Evolutionary conservation across 75 land plant species (phyloP).

Genomic region (Cryptomeria japonica): DNA sequence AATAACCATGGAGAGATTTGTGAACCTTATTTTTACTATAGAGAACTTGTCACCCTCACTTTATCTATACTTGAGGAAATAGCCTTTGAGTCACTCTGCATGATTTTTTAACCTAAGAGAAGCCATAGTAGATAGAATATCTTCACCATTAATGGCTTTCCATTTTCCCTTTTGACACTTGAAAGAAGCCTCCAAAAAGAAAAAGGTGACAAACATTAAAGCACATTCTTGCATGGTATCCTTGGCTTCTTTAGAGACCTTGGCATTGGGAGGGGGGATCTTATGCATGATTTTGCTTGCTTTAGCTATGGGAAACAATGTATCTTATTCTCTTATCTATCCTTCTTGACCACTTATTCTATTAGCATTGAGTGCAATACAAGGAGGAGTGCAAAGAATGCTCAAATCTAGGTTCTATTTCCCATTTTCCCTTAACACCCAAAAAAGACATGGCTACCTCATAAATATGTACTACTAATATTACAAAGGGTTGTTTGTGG

Average conservation of each 20-base stretch:
- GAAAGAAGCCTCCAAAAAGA: too few species aligned
- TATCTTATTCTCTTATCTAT: slow-evolving; percentile 35
- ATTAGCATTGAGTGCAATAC: not conserved
- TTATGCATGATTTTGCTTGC: slow-evolving; percentile 43
- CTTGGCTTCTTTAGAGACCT: slow-evolving; percentile 49
- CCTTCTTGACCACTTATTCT: too few species aligned
- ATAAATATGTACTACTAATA: too few species aligned
- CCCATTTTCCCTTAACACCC: not conserved
- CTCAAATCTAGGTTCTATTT: not conserved
- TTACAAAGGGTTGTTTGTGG: too few species aligned
- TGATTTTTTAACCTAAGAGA: too few species aligned
- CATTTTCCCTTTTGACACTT: too few species aligned
- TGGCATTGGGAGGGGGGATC: slow-evolving; percentile 40
- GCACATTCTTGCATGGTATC: too few species aligned
- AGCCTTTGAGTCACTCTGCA: too few species aligned
- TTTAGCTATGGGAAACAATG: slow-evolving; percentile 43
- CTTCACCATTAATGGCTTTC: too few species aligned
- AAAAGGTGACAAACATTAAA: too few species aligned
- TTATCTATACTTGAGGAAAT: slow-evolving; percentile 6
- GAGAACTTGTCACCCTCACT: slow-evolving; percentile 21
- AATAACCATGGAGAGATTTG: not conserved
- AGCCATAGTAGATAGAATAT: too few species aligned
- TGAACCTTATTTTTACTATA: not conserved
- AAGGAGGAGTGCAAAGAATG: not conserved
- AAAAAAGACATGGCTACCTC: too few species aligned